These are phyloP conservation scores for Plasmodium adleri DNA, from an alignment of 169 alveolate species.

Conservation along the genomic window DNA sequence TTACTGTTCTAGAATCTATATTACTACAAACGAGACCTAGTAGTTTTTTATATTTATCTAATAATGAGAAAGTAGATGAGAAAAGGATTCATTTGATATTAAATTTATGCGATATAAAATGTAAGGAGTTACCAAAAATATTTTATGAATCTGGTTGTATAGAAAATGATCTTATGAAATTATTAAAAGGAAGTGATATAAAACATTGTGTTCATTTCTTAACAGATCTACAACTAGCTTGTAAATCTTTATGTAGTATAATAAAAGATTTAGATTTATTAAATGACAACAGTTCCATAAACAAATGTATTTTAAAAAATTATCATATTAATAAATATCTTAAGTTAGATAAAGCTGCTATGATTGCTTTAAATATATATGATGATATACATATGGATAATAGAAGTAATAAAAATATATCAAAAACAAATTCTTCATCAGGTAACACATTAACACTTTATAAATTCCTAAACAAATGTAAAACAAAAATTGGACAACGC, in stretches of 20 bases:
- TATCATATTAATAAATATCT: conserved; percentile 81
- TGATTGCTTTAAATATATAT: conserved; percentile 79
- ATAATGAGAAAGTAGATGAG: conserved; percentile 49
- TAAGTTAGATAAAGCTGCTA: conserved; percentile 86
- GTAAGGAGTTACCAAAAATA: conserved; percentile 21
- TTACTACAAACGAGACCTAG: conserved; percentile 52
- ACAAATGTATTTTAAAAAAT: conserved; percentile 75
- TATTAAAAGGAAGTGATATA: conserved; percentile 73
- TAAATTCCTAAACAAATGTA: conserved; percentile 92
- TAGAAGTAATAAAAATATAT: background rate
- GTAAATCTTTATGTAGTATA: conserved; percentile 75
- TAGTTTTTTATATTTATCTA: conserved; percentile 16
- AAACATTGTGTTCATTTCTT: conserved; percentile 78
- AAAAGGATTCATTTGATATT: conserved; percentile 49
- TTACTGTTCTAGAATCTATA: conserved; percentile 64
- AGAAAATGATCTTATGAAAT: conserved; percentile 78
- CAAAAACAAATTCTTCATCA: too few relatives aligned
- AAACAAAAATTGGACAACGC: conserved; percentile 95
- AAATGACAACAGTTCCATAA: conserved; percentile 76
- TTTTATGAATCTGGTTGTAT: conserved; percentile 53
- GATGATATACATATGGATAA: conserved; percentile 26
- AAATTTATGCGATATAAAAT: conserved; percentile 60
- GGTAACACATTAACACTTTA: conserved; percentile 77
- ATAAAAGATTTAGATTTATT: conserved; percentile 77
- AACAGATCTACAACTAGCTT: conserved; percentile 61